Percentiles rank a stretch among this genome's conserved stretches.
Evolutionary conservation across 73 alveolate species (phyloP).

Genomic region (Tetrahymena borealis): DNA sequence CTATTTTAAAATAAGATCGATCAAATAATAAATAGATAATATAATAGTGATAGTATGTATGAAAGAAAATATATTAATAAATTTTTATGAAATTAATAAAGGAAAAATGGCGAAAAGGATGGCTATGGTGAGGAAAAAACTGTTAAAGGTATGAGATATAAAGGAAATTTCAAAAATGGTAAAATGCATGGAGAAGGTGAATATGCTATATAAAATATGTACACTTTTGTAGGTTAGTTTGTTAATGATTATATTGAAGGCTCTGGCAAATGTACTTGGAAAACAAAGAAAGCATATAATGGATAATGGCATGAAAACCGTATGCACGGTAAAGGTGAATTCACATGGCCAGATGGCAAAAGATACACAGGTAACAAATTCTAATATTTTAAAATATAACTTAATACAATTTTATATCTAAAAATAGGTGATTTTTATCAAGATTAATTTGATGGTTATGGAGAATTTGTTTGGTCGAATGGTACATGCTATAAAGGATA

Average conservation of each 20-base stretch:
- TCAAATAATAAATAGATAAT: too few relatives aligned
- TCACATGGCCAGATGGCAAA: conserved; percentile 62
- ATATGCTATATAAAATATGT: not conserved
- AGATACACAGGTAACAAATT: conserved; percentile 14
- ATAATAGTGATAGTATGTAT: too few relatives aligned
- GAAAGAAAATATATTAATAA: not conserved
- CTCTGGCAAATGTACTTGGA: conserved; percentile 19
- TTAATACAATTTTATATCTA: not conserved
- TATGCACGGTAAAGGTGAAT: conserved; percentile 53
- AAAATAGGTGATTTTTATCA: conserved; percentile 27
- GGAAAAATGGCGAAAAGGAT: not conserved
- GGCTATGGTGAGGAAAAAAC: not conserved
- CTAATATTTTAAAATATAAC: not conserved
- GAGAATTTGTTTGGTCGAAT: conserved; percentile 51
- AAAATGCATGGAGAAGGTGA: not conserved
- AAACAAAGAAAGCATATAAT: conserved; percentile 28
- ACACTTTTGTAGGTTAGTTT: conserved; percentile 9
- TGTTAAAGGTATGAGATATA: not conserved
- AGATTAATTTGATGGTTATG: conserved; percentile 58
- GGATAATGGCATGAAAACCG: conserved; percentile 34
- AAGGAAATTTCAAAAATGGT: not conserved
- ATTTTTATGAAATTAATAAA: not conserved
- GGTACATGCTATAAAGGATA: conserved; percentile 53
- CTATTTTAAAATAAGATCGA: too few relatives aligned
- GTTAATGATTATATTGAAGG: conserved; percentile 27